phyloP scores from a whole-genome alignment of 345 rosid genomes.

The Syzygium grande region DNA sequence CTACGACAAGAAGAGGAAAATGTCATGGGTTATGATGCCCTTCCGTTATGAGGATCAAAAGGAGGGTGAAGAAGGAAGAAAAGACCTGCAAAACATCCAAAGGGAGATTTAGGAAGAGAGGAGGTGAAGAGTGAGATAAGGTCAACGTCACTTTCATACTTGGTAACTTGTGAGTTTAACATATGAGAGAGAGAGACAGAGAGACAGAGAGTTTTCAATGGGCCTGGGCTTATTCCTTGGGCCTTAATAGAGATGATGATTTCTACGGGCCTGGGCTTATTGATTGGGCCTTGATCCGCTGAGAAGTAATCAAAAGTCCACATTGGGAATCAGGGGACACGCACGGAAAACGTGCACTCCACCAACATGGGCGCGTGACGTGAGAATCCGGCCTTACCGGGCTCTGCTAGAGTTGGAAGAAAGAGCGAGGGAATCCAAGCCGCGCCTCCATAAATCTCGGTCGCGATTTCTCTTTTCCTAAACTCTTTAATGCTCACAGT shows the following conservation, averaged over 20 bases:
- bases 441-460: not conserved
- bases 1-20: not conserved
- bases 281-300: not conserved
- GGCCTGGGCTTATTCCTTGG: not conserved
- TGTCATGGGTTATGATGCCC: not conserved
- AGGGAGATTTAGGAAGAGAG: not conserved
- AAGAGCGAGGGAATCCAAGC: not conserved
- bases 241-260: not conserved
- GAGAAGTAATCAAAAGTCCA: not conserved
- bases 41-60: not conserved
- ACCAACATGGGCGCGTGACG: too few relatives aligned
- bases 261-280: not conserved
- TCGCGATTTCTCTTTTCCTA: not conserved
- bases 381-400: too few relatives aligned
- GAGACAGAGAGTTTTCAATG: not conserved
- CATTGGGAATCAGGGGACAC: not conserved
- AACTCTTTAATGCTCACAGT: not conserved
- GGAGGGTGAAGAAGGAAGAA: not conserved
- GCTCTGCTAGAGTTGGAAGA: not conserved
- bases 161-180: not conserved
- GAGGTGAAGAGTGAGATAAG: not conserved
- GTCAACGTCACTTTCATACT: not conserved
- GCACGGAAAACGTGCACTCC: not conserved
- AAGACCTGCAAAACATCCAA: not conserved
- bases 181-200: not conserved